These are phyloP conservation scores for Tylopilus sp. DNA, from an alignment of 1,284 basidiomycete genomes.

Conservation along the genomic window DNA sequence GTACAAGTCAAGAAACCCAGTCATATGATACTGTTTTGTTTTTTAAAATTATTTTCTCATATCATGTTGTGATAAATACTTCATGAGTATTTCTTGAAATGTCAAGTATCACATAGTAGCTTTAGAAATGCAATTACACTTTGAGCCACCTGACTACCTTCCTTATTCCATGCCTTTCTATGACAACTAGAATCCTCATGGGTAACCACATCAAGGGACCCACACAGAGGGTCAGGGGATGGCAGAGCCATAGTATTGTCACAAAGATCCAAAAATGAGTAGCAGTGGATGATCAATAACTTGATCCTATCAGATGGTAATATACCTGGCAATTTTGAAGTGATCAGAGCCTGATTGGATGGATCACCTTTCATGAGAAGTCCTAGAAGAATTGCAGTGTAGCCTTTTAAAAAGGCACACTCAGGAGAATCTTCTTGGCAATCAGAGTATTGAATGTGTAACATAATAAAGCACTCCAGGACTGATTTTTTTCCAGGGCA, in stretches of 20 bases:
- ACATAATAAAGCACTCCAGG: conserved; percentile 31
- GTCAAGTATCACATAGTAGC: conserved; percentile 9
- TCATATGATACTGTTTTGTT: too few relatives aligned
- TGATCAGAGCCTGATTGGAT: conserved; percentile 44
- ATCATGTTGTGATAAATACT: too few relatives aligned
- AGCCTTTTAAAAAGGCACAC: conserved; percentile 52
- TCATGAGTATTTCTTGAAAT: not conserved
- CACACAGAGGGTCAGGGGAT: conserved; percentile 10
- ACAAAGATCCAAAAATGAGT: conserved; percentile 57
- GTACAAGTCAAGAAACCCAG: too few relatives aligned
- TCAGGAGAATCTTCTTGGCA: conserved; percentile 34
- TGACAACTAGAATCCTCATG: conserved; percentile 10
- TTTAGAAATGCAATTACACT: conserved; percentile 52
- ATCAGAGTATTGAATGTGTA: conserved; percentile 17
- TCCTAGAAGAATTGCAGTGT: conserved; percentile 67
- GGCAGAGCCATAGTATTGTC: conserved; percentile 20
- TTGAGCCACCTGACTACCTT: conserved; percentile 43
- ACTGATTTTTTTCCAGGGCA: conserved; percentile 43
- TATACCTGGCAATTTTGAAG: conserved; percentile 40
- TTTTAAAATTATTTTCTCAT: too few relatives aligned
- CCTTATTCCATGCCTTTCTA: conserved; percentile 30
- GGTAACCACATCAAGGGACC: conserved; percentile 1
- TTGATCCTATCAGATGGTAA: conserved; percentile 38
- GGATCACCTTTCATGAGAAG: conserved; percentile 52
- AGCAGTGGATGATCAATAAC: conserved; percentile 49